Base-by-base conservation (phyloP, 441 rosid genomes). In the Jatropha multifida region DNA sequence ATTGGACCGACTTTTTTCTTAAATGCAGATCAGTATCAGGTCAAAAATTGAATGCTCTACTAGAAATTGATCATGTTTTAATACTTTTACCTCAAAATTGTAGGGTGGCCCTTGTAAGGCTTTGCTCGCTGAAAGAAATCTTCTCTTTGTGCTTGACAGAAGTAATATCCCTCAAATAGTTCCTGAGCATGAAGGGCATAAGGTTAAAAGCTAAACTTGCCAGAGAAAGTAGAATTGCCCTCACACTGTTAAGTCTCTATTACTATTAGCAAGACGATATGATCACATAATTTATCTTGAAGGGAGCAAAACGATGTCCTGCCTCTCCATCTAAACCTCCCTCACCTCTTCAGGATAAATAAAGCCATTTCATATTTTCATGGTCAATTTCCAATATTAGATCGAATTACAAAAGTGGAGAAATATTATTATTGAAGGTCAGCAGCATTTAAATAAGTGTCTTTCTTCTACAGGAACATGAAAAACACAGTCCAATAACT, bases 121-220 rank as follows among this genome's bases (percentile, higher is more conserved):
- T 89, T 89, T 65, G 98, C 94, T 78, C 92, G 85, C 73, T 77
- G 78, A 78, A 94, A 86, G 80, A 74, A 94, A 69, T 88, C 96
- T 77, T 94, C 94, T 82, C 92, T 88, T 77, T 94, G 97, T 15
- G 97, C 97, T 86, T 95, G 98, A 83, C 97, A 95, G 77, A 95
- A 95, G 89, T 95, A 95, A 86, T 90, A 88, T 63, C 98, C 96
- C 78, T 95, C 99, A 80, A 95, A 95, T 38, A 95, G 90, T 81
- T 95, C 99, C 97, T 95, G 82, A 38, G 76, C 10, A 59, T 18
- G 69, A 69, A 32, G 32, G 41, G 66, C 56, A 68, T 38, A 73
- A 67, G 10, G 60, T 52, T 14, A 14, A 52, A 44, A 64, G 66
- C 26, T 26, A 61, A 63, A 44, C 11, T 66, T 67, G 7, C 58